phyloP scores from a whole-genome alignment of 2,329 filamentous ascomycete genomes.

The Didymella arachidicola region DNA sequence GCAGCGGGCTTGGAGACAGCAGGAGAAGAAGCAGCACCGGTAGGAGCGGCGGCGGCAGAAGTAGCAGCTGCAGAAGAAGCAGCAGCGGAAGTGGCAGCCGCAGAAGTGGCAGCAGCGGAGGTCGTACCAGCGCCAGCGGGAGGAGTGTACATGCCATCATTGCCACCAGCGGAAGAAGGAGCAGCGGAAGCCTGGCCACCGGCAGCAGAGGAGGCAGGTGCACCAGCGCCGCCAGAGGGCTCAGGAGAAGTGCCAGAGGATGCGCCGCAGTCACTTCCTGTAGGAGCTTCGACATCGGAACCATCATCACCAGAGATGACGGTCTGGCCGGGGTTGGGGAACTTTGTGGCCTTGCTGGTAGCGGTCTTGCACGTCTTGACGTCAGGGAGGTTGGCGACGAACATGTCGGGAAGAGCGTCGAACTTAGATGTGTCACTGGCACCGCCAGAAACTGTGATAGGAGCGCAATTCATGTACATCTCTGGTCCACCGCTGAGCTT shows the following conservation, averaged over 20 bases:
- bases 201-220: slow-evolving; percentile 28
- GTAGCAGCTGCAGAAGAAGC: slow-evolving; percentile 11
- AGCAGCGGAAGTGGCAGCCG: slow-evolving; percentile 11
- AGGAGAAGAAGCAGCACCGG: slow-evolving; percentile 17
- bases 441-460: slow-evolving; percentile 68
- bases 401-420: slow-evolving; percentile 73
- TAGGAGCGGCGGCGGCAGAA: background rate
- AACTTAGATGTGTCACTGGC: slow-evolving; percentile 63
- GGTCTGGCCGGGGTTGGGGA: no score
- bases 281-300: no score
- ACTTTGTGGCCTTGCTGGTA: no score
- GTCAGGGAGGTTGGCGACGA: slow-evolving; percentile 80
- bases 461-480: slow-evolving; percentile 89
- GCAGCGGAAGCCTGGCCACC: slow-evolving; percentile 36
- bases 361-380: no score
- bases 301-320: no score
- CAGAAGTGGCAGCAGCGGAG: slow-evolving; percentile 13
- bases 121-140: slow-evolving; percentile 16
- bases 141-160: slow-evolving; percentile 18
- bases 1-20: slow-evolving; percentile 6
- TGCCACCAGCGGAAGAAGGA: slow-evolving; percentile 24
- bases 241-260: no score
- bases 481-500: slow-evolving; percentile 80
- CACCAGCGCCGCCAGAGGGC: no score
- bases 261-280: no score